Base-by-base conservation (phyloP, 768 basidiomycete species). In the Collybiopsis confluens region DNA sequence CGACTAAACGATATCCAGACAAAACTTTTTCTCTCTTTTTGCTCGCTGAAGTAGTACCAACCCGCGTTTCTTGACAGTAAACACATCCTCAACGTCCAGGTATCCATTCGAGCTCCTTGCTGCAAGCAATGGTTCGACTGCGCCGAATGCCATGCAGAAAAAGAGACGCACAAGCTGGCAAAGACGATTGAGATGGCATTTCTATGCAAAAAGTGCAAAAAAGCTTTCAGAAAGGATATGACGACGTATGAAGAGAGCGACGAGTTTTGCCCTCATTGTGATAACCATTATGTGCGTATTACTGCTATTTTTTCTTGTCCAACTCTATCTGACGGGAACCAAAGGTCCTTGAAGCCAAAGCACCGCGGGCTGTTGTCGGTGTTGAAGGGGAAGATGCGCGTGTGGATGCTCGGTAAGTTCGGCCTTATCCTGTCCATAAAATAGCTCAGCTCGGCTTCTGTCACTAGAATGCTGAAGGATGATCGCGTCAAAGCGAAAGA, bases 121-220 rank as follows among this genome's bases (percentile, higher is more conserved):
- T 98, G 97, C 82, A 90, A 91, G 68, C 88, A 86, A 62, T 99
- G 96, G 95, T 98, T 83, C 65, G 97, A 99, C 75, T 98, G 96
- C 64, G 74, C 94, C 2, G 87, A 98, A 72, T 99, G 97, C 67
- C 96, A 99, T 65, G 90, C 83, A 0, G 96, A 97, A 61, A 65
- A 76, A 1, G 81, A 92, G 65, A 82, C 81, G 49, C 96, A 99
- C 62, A 62, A 58, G 1, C 75, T 99, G 27, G 66, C 70, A 6
- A 88, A 83, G 69, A 90, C 90, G 53, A 75, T 76, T 38, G 97
- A 99, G 72, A 91, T 92, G 90, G 70, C 71, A 4, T 91, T 92
- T 64, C 70, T 81, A 54, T 92, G 90, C 72, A 92, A 92, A 66
- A 92, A 92, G 68, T 92, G 90, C 74, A 91, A 90, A 69, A 97